These are phyloP conservation scores for Xylaria sp. DNA, from an alignment of 2,329 filamentous ascomycete genomes.

Conservation along the genomic window DNA sequence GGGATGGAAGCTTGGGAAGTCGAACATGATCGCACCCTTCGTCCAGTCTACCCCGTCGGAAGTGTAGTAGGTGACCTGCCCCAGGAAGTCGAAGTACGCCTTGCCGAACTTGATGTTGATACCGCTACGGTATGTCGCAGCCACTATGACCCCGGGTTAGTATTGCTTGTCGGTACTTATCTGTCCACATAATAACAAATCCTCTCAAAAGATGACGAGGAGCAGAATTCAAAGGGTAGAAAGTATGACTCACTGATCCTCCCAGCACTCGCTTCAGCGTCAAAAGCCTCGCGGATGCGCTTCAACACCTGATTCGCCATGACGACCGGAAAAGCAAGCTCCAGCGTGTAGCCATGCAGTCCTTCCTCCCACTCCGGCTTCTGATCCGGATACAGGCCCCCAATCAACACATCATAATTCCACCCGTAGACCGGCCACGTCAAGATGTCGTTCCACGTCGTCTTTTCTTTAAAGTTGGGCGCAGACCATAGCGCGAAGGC, in stretches of 20 bases:
- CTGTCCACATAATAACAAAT: neutral
- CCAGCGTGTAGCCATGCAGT: conserved; percentile 60
- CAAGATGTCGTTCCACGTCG: conserved; percentile 55
- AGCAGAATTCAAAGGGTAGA: neutral
- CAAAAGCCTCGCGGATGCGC: conserved; percentile 60
- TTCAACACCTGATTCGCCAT: conserved; percentile 61
- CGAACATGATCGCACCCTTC: conserved; percentile 65
- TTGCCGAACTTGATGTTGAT: conserved; percentile 66
- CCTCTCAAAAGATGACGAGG: neutral
- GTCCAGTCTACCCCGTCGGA: conserved; percentile 60
- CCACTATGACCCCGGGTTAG: conserved; percentile 55
- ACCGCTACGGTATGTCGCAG: conserved; percentile 62
- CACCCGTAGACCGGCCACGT: conserved; percentile 64
- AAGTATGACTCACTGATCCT: conserved; percentile 29
- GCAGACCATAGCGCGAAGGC: conserved; percentile 62
- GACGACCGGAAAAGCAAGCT: conserved; percentile 64
- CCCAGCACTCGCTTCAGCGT: conserved; percentile 52
- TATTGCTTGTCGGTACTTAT: neutral
- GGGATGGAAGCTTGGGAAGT: conserved; percentile 62
- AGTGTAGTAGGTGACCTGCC: conserved; percentile 61
- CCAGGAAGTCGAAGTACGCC: conserved; percentile 60
- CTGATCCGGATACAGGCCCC: conserved; percentile 61
- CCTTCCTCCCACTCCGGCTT: conserved; percentile 62
- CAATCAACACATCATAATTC: conserved; percentile 66
- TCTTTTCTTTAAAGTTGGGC: conserved; percentile 65